phyloP scores from a whole-genome alignment of 768 basidiomycete genomes.

The Inosperma sp. region DNA sequence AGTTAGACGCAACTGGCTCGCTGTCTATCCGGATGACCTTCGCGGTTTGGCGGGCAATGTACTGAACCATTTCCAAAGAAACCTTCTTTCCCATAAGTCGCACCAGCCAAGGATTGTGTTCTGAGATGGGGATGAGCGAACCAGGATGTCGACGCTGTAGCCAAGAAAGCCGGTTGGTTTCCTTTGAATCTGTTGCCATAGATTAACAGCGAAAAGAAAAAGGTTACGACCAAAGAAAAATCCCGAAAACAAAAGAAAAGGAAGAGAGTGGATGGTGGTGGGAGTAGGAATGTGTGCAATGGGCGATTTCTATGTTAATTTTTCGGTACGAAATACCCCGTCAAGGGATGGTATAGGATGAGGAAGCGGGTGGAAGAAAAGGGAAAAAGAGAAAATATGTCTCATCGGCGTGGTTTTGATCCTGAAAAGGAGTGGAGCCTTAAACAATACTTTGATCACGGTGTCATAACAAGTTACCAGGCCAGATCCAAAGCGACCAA shows the following conservation, averaged over 20 bases:
- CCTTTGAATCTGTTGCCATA: conserved; percentile 23
- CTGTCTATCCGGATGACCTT: conserved; percentile 70
- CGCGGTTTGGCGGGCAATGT: conserved; percentile 75
- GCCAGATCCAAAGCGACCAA: neutral
- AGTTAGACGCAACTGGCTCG: conserved; percentile 31
- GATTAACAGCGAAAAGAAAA: conserved; percentile 15
- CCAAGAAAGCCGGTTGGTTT: neutral
- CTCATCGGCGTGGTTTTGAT: conserved; percentile 26
- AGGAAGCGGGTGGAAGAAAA: conserved; percentile 20
- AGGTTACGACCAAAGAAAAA: conserved; percentile 12
- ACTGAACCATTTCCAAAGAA: conserved; percentile 78
- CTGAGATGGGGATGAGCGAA: conserved; percentile 71
- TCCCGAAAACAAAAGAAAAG: neutral
- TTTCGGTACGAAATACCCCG: conserved; percentile 32
- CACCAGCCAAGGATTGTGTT: conserved; percentile 79
- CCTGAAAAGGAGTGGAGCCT: conserved; percentile 20
- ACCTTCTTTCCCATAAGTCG: conserved; percentile 75
- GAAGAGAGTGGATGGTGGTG: conserved; percentile 10
- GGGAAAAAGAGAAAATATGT: conserved; percentile 10
- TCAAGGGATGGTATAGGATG: conserved; percentile 36
- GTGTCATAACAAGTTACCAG: neutral
- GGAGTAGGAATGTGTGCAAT: conserved; percentile 28
- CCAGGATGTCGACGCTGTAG: conserved; percentile 54
- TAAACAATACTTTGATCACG: conserved; percentile 4
- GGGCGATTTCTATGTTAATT: conserved; percentile 10